Percentiles rank a stretch among this genome's conserved stretches.
Conservation (phyloP, 768 basidiomycete genomes). For the Hericium erinaceus region DNA sequence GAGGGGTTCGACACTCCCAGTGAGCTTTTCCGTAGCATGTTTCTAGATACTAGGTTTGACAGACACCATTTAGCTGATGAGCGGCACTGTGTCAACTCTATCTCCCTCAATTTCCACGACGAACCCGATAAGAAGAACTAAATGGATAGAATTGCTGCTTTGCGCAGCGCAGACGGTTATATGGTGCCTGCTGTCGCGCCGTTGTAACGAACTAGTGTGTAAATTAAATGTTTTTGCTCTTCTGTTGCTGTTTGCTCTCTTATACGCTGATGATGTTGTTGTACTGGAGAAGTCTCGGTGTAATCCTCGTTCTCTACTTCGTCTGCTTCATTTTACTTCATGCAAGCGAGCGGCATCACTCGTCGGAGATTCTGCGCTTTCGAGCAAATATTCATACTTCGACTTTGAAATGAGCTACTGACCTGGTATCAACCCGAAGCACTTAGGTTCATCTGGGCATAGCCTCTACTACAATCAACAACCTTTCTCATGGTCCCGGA, state of each 20-base stretch:
- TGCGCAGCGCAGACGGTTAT: neutral
- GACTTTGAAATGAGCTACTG: no score
- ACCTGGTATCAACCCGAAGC: no score
- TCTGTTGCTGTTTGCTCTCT: neutral
- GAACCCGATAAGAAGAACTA: conserved; percentile 23
- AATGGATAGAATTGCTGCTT: neutral
- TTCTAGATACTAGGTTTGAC: neutral
- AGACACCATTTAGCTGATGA: conserved; percentile 48
- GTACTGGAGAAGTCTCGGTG: no score
- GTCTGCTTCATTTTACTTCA: no score
- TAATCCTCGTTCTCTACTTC: no score
- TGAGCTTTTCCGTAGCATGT: conserved; percentile 15
- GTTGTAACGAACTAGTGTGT: neutral
- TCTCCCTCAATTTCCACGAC: conserved; percentile 70
- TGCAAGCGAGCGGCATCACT: no score
- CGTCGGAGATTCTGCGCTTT: no score
- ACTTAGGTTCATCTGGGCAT: no score
- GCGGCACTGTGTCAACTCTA: conserved; percentile 81
- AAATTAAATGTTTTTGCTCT: neutral
- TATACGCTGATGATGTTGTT: no score
- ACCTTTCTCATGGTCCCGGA: no score
- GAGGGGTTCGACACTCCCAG: conserved; percentile 78
- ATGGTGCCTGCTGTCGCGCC: neutral
- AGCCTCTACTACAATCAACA: no score
- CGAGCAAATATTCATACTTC: no score